Evolutionary conservation across 345 rosid species (phyloP).

Genomic region (Clausena lansium): DNA sequence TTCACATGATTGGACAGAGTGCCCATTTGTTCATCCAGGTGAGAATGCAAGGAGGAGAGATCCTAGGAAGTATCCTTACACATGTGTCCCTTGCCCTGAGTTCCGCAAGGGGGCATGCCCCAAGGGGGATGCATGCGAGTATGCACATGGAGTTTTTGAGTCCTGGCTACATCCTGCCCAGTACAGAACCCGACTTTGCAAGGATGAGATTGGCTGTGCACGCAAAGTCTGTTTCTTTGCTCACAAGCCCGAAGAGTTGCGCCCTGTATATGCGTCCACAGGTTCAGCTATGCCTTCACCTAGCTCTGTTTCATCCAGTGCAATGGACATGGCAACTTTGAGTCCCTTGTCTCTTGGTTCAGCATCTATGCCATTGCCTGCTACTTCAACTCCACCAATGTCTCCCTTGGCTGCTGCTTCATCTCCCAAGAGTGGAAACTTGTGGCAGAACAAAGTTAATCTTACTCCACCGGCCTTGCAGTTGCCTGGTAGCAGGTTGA

Average conservation of each 20-base stretch:
- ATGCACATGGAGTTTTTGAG: conserved; percentile 97
- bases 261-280: conserved; percentile 87
- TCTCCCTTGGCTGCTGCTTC: conserved; percentile 73
- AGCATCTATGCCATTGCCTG: conserved; percentile 47
- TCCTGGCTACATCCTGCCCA: conserved; percentile 99
- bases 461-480: conserved; percentile 77
- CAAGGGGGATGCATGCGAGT: conserved; percentile 88
- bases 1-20: conserved; percentile 98
- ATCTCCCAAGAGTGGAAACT: conserved; percentile 62
- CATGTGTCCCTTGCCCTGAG: conserved; percentile 97
- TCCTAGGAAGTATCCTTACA: conserved; percentile 88
- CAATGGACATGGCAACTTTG: conserved; percentile 59
- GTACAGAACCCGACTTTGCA: conserved; percentile 91
- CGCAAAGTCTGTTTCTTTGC: conserved; percentile 99
- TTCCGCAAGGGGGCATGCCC: conserved; percentile 93
- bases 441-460: conserved; percentile 82
- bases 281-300: conserved; percentile 99
- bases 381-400: conserved; percentile 68
- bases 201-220: conserved; percentile 84
- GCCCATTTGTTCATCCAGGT: conserved; percentile 98
- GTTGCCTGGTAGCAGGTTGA: conserved; percentile 78
- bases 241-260: conserved; percentile 77
- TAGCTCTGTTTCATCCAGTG: conserved; percentile 47
- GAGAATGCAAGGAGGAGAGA: conserved; percentile 99
- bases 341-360: conserved; percentile 59